These are phyloP conservation scores for Pythium apleroticum DNA, from an alignment of 352 stramenopile genomes.

Conservation along the genomic window DNA sequence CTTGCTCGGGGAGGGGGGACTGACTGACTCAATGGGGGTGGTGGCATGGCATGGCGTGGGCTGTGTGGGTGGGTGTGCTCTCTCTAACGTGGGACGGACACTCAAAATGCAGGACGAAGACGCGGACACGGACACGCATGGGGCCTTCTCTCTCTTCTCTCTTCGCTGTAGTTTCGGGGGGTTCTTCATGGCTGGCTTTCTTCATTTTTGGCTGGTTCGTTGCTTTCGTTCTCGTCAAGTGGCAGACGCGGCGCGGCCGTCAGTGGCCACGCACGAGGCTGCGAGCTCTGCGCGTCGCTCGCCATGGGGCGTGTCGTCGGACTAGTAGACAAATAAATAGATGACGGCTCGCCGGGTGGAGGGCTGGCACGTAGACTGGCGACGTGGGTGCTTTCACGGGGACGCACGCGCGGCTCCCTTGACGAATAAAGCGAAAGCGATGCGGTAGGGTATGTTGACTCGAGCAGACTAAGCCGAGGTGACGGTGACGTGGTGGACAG, in stretches of 20 bases:
- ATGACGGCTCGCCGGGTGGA: slow-evolving; percentile 4
- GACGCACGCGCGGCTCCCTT: neutral
- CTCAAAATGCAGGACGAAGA: slow-evolving; percentile 10
- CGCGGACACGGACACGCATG: slow-evolving; percentile 4
- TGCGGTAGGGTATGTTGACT: neutral
- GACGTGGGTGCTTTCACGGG: neutral
- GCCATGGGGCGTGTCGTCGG: slow-evolving; percentile 10
- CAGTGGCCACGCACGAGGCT: neutral
- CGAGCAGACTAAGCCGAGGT: slow-evolving; percentile 48
- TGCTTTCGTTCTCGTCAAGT: neutral
- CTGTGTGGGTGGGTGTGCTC: neutral
- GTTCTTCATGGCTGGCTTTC: neutral
- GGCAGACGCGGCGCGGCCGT: neutral
- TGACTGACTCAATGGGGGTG: neutral
- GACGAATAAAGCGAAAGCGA: slow-evolving; percentile 2
- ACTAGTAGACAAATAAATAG: slow-evolving; percentile 35
- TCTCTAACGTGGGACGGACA: slow-evolving; percentile 29
- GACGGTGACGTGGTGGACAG: slow-evolving; percentile 69
- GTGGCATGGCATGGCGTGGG: neutral
- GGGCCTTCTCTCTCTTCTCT: slow-evolving; percentile 6
- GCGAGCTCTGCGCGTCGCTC: neutral
- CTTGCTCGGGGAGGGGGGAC: neutral
- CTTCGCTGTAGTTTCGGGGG: neutral
- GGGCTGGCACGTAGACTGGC: neutral
- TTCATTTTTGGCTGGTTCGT: neutral